Evolutionary conservation across 495 filamentous ascomycete genomes (phyloP).

Genomic region (Penicillium coffeae): DNA sequence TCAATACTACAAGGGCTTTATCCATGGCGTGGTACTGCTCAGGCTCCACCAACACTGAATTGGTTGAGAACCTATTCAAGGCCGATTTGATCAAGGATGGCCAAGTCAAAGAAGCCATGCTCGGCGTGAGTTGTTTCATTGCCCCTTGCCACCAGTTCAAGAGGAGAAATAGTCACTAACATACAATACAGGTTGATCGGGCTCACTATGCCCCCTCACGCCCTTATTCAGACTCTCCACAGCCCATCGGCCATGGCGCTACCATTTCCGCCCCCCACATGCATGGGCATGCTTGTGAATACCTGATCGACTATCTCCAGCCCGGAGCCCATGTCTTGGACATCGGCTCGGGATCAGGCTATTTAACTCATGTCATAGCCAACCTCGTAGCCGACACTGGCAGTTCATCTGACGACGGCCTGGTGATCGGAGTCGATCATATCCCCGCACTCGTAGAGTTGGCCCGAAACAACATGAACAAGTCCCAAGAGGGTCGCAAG

Average conservation of each 20-base stretch:
- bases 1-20: conserved; percentile 17
- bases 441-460: conserved; percentile 74
- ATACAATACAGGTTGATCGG: conserved; percentile 68
- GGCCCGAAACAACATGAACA: conserved; percentile 68
- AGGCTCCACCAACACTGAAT: conserved; percentile 67
- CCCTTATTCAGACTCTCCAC: conserved; percentile 87
- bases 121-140: conserved; percentile 59
- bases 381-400: conserved; percentile 61
- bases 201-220: conserved; percentile 71
- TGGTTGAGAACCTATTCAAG: conserved; percentile 74
- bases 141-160: no score
- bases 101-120: conserved; percentile 73
- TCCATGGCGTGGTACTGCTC: conserved; percentile 90
- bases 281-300: conserved; percentile 77
- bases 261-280: conserved; percentile 98
- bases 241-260: conserved; percentile 78
- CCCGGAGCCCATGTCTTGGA: conserved; percentile 66
- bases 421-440: conserved; percentile 83
- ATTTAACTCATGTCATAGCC: conserved; percentile 85
- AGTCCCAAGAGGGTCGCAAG: conserved; percentile 59
- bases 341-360: conserved; percentile 86
- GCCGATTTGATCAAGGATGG: conserved; percentile 68
- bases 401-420: conserved; percentile 36
- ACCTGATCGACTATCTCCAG: conserved; percentile 58
- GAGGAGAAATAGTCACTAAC: no score